phyloP scores from a whole-genome alignment of 1,284 basidiomycete genomes.

The Trichosporon ovoides region DNA sequence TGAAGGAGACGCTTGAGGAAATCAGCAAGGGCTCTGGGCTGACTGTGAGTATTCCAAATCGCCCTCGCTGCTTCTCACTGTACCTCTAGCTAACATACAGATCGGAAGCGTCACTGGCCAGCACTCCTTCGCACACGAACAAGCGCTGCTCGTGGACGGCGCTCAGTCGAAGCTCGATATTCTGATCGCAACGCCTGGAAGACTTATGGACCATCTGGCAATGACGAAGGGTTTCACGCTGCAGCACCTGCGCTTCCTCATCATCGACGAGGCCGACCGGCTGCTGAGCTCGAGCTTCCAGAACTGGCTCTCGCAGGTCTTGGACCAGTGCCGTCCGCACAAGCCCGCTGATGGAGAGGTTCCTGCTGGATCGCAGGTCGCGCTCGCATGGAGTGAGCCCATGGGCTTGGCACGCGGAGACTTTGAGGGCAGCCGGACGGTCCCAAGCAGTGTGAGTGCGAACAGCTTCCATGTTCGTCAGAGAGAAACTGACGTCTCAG shows the following conservation, averaged over 20 bases:
- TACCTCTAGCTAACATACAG: conserved; percentile 22
- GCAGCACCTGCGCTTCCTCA: conserved; percentile 87
- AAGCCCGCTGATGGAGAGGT: neutral
- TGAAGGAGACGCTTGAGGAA: conserved; percentile 82
- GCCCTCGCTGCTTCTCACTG: neutral
- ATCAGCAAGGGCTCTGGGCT: conserved; percentile 79
- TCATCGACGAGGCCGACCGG: conserved; percentile 96
- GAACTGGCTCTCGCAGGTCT: conserved; percentile 80
- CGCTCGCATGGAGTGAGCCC: conserved; percentile 45
- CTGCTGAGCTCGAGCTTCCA: conserved; percentile 92
- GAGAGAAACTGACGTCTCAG: conserved; percentile 48
- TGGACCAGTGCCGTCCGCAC: conserved; percentile 45
- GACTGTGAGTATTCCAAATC: conserved; percentile 56
- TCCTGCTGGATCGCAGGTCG: conserved; percentile 32
- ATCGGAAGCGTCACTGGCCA: conserved; percentile 48
- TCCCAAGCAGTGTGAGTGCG: conserved; percentile 9
- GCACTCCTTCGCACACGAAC: conserved; percentile 47
- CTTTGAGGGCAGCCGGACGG: conserved; percentile 19
- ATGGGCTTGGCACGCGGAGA: conserved; percentile 29
- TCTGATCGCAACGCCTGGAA: conserved; percentile 89
- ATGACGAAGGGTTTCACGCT: conserved; percentile 84
- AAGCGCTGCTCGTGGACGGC: conserved; percentile 44
- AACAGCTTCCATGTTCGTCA: conserved; percentile 19
- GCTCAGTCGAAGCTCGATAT: conserved; percentile 89
- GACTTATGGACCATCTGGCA: conserved; percentile 87